Conservation (phyloP, 2,329 filamentous ascomycete species). For the Didymella arachidicola region DNA sequence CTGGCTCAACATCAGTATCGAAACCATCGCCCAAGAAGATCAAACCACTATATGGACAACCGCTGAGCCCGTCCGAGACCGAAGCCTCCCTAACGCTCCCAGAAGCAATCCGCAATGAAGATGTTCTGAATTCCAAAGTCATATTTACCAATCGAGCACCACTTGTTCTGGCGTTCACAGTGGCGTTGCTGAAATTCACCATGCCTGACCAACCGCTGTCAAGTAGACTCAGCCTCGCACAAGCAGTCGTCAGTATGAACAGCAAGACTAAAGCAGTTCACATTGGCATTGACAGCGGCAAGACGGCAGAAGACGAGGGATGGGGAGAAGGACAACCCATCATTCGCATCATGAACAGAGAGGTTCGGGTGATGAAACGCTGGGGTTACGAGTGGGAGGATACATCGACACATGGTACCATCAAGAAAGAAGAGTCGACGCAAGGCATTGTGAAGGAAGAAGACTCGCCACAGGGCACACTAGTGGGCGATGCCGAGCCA, state of each 20-base stretch:
- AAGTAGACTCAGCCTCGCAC: constrained; percentile 81
- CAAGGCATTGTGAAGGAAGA: constrained; percentile 14
- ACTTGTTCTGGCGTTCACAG: constrained; percentile 80
- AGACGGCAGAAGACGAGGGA: constrained; percentile 72
- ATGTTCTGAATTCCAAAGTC: constrained; percentile 63
- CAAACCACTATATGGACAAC: constrained; percentile 41
- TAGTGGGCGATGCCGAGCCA: constrained; percentile 6
- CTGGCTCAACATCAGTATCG: constrained; percentile 20
- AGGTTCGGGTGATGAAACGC: constrained; percentile 77
- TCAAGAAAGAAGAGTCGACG: constrained; percentile 5
- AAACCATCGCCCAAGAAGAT: constrained; percentile 49
- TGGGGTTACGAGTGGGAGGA: constrained; percentile 67
- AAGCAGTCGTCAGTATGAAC: constrained; percentile 84
- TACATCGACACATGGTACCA: background rate
- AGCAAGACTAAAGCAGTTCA: constrained; percentile 78
- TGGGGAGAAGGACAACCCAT: constrained; percentile 79
- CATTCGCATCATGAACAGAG: constrained; percentile 74
- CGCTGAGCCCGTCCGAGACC: constrained; percentile 61
- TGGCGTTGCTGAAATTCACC: constrained; percentile 76
- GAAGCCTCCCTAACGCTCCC: constrained; percentile 71
- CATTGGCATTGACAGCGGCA: constrained; percentile 73
- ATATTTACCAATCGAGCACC: constrained; percentile 83
- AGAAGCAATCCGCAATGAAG: constrained; percentile 62
- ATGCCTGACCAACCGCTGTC: constrained; percentile 87
- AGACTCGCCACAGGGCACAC: constrained; percentile 19